Evolutionary conservation across 1,284 basidiomycete genomes (phyloP).

Genomic region (Schizophyllum commune): DNA sequence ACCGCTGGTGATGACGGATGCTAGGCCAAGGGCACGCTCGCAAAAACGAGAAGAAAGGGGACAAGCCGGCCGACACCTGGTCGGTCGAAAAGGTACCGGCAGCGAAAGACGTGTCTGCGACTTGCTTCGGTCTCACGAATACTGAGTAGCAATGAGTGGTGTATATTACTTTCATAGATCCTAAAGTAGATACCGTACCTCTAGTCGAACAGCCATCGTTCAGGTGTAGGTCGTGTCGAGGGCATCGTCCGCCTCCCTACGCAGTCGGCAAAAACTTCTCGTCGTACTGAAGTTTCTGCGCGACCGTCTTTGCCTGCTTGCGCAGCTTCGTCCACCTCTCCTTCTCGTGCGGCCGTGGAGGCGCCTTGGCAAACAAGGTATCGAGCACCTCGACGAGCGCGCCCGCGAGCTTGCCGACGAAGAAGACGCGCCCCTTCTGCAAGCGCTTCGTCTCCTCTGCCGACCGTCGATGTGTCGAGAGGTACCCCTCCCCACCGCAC

Average conservation of each 20-base stretch:
- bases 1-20: too few species aligned
- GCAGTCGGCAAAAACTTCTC: neutral
- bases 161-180: neutral
- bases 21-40: too few species aligned
- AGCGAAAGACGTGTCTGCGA: neutral
- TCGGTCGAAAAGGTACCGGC: too few species aligned
- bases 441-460: slow-evolving; percentile 12
- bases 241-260: neutral
- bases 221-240: neutral
- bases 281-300: neutral
- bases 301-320: neutral
- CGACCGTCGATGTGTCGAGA: slow-evolving; percentile 13
- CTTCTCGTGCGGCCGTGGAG: neutral
- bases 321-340: slow-evolving; percentile 12
- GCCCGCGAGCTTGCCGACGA: slow-evolving; percentile 28
- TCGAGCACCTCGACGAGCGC: slow-evolving; percentile 27
- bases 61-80: too few species aligned
- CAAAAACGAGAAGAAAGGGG: too few species aligned
- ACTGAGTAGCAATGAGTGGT: neutral
- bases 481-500: slow-evolving; percentile 26
- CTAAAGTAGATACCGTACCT: neutral
- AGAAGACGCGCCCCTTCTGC: slow-evolving; percentile 27
- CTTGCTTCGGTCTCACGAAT: neutral
- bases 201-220: neutral
- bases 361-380: slow-evolving; percentile 12